phyloP scores from a whole-genome alignment of 2,329 filamentous ascomycete genomes.

The Botryotinia globosa region DNA sequence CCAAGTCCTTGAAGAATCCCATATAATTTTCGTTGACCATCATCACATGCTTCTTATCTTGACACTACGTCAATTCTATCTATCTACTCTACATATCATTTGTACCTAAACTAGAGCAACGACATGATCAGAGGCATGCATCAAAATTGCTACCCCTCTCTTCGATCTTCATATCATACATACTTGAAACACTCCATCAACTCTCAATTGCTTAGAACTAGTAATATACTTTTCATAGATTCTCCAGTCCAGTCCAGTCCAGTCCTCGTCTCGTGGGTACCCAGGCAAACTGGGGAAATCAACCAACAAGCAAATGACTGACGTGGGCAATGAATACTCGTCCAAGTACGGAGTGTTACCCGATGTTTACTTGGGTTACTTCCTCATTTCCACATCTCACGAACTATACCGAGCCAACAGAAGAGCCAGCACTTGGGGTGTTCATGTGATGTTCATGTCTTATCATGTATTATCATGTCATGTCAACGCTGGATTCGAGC shows the following conservation, averaged over 20 bases:
- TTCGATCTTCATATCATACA: neutral
- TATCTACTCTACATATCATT: neutral
- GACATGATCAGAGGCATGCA: neutral
- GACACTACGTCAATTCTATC: neutral
- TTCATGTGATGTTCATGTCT: constrained; percentile 6
- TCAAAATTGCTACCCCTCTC: neutral
- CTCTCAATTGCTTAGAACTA: neutral
- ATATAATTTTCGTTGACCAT: neutral
- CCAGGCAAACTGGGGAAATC: neutral
- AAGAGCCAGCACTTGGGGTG: neutral
- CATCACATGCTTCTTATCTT: neutral
- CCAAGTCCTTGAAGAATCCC: neutral
- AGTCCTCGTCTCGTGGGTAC: constrained; percentile 9
- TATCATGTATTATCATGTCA: constrained; percentile 5
- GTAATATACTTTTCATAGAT: neutral
- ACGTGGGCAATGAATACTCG: constrained; percentile 8
- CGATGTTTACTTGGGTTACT: neutral
- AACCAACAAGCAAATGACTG: neutral
- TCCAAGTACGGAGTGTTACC: neutral
- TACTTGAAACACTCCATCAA: neutral
- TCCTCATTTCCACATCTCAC: neutral
- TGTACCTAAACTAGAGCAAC: neutral
- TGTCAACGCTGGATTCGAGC: constrained; percentile 6
- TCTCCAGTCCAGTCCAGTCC: no score
- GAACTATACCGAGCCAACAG: constrained; percentile 9